Conservation (phyloP, 2,329 filamentous ascomycete genomes). For the Waltergamsia citrina region DNA sequence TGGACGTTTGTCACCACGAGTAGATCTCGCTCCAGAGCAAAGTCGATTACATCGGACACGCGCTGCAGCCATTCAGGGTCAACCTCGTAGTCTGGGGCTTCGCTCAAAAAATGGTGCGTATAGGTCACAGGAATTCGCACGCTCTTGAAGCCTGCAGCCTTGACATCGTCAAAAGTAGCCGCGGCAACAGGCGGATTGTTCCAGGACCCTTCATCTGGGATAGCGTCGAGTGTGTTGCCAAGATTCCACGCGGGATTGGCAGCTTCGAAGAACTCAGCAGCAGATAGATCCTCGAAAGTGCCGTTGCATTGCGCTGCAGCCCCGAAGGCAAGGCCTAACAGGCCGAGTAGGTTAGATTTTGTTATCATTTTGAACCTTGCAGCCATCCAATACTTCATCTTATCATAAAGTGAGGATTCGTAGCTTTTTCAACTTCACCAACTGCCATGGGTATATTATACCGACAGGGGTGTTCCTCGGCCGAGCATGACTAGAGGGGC, state of each 20-base stretch:
- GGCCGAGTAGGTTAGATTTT: too few relatives aligned
- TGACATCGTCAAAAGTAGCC: conserved; percentile 39
- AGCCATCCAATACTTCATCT: too few relatives aligned
- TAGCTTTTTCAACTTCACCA: too few relatives aligned
- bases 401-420: too few relatives aligned
- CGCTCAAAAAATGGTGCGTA: conserved; percentile 42
- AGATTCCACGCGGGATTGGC: conserved; percentile 51
- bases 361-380: too few relatives aligned
- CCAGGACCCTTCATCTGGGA: conserved; percentile 47
- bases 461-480: too few relatives aligned
- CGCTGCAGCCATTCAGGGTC: conserved; percentile 45
- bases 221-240: conserved; percentile 49
- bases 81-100: conserved; percentile 42
- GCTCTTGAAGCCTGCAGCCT: conserved; percentile 45
- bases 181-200: conserved; percentile 42
- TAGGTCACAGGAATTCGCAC: conserved; percentile 51
- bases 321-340: too few relatives aligned
- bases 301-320: conserved; percentile 4
- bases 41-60: conserved; percentile 47
- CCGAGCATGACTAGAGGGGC: too few relatives aligned
- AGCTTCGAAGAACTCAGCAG: conserved; percentile 31
- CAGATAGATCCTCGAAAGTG: conserved; percentile 23
- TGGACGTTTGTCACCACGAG: conserved; percentile 49
- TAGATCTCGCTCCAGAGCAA: conserved; percentile 38
- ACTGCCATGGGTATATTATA: too few relatives aligned